Evolutionary conservation across 768 basidiomycete species (phyloP), one percentile per base, ranked within the genome.

Genomic region (Lepiota venenata): DNA sequence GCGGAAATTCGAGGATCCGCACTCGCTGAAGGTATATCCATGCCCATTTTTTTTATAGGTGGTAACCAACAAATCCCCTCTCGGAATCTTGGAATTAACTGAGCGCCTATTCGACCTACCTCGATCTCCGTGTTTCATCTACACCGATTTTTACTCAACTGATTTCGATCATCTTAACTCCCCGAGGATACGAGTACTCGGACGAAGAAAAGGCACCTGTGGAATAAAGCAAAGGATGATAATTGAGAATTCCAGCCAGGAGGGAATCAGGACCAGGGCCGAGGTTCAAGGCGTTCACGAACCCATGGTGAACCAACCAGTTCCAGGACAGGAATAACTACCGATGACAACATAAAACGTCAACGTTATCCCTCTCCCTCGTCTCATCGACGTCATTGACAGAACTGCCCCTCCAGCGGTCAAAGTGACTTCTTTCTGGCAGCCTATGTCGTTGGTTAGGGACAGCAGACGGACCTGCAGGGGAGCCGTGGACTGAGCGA

Each of bases 51-150:
- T 2, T 65, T 67, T 22, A 59, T 62, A 2, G n/a, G 56, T 60
- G n/a, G 60, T 67, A 56, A 47, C 65, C 56, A 43, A 60, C 55
- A 54, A 53, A 48, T 54, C 43, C 21, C 40, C 58, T 37, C 61
- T 15, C 60, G 63, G 14, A 55, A 58, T 15, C 60, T 57, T 51
- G 44, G 63, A 61, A 27, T 60, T 74, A 5, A 58, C 60, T 15
- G 68, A 65, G 32, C 64, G 73, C 0, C 56, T 74, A 15, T 25
- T 59, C 63, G 1, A 59, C 65, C 1, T 75, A 71, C 55, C 74
- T 37, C 71, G 74, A 10, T 76, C 77, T 0, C 75, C 75, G 0
- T 77, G 74, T 51, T n/a, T 75, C 73, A 1, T 69, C 71, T 14
- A 70, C 71, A 2, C 64, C 69, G 6, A 46, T 68, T 39, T 62